Conservation (phyloP, 805 yeast genomes). For the Lachancea cidri region DNA sequence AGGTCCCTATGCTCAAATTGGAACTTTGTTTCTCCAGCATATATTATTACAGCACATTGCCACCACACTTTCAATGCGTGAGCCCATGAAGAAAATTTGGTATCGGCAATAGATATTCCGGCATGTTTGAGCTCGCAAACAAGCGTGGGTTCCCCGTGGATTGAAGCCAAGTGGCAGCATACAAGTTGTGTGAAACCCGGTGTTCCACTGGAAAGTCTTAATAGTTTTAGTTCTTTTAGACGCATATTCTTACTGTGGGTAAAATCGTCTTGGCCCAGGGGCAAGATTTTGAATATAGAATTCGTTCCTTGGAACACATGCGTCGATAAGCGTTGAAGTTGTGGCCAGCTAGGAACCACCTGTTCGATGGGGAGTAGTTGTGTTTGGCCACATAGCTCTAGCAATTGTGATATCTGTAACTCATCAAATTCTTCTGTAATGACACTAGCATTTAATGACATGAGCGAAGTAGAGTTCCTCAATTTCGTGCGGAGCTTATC, state of each 20-base stretch:
- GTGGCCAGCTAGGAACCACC: slow-evolving; percentile 4
- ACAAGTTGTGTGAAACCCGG: slow-evolving; percentile 24
- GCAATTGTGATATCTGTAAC: slow-evolving; percentile 19
- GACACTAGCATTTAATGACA: slow-evolving; percentile 24
- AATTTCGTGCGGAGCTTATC: slow-evolving; percentile 51
- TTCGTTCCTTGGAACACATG: slow-evolving; percentile 3
- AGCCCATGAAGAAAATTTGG: slow-evolving; percentile 17
- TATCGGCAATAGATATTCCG: slow-evolving; percentile 22
- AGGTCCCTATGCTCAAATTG: slow-evolving; percentile 70
- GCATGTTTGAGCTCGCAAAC: slow-evolving; percentile 25
- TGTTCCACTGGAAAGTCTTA: slow-evolving; percentile 23
- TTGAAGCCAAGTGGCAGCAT: slow-evolving; percentile 5
- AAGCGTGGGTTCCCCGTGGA: slow-evolving; percentile 3
- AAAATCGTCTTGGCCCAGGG: slow-evolving; percentile 11
- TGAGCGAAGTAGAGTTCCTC: slow-evolving; percentile 35
- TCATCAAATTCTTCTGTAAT: slow-evolving; percentile 24
- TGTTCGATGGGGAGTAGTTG: slow-evolving; percentile 4
- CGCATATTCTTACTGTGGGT: slow-evolving; percentile 15
- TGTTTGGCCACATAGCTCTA: slow-evolving; percentile 20
- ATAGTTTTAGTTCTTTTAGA: slow-evolving; percentile 24
- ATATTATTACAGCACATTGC: slow-evolving; percentile 45
- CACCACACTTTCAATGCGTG: slow-evolving; percentile 43
- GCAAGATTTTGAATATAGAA: slow-evolving; percentile 10
- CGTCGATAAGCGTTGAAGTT: slow-evolving; percentile 1
- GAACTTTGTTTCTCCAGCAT: slow-evolving; percentile 45